phyloP scores from a whole-genome alignment of 331 rosid genomes.

The Pyracantha coccinea region DNA sequence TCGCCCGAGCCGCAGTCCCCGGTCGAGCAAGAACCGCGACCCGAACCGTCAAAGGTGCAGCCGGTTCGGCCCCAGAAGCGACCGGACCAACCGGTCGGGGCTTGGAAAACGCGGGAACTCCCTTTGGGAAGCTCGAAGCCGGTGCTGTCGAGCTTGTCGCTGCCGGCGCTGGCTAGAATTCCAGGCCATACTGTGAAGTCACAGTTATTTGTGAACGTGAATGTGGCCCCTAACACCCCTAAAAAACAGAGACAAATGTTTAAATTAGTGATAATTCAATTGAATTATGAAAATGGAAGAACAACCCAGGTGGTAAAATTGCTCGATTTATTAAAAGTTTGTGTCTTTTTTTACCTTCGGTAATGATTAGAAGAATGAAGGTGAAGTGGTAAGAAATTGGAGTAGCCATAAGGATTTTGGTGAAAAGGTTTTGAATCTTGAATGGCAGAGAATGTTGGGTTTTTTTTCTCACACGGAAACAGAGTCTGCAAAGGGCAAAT shows the following conservation, averaged over 20 bases:
- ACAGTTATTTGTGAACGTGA: constrained; percentile 31
- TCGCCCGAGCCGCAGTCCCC: constrained; percentile 36
- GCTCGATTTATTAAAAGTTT: not conserved
- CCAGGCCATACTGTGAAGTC: constrained; percentile 39
- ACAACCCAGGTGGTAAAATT: not conserved
- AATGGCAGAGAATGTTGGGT: no score
- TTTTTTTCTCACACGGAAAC: not conserved
- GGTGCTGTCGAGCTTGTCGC: constrained; percentile 26
- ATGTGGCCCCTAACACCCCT: constrained; percentile 26
- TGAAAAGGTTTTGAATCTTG: no score
- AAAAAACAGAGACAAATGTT: not conserved
- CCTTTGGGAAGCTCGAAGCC: constrained; percentile 34
- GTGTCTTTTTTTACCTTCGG: constrained; percentile 8
- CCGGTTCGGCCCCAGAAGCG: constrained; percentile 40
- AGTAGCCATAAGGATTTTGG: no score
- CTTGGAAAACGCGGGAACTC: constrained; percentile 17
- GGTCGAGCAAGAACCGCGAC: constrained; percentile 23
- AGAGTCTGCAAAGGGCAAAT: constrained; percentile 1
- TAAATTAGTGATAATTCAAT: not conserved
- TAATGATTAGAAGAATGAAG: constrained; percentile 22
- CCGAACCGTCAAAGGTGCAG: constrained; percentile 23
- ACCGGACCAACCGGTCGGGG: constrained; percentile 36
- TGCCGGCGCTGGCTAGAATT: constrained; percentile 34
- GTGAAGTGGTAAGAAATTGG: not conserved
- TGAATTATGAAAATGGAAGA: not conserved